Evolutionary conservation across 1,284 basidiomycete genomes (phyloP).

Genomic region (Exsudoporus floridanus): DNA sequence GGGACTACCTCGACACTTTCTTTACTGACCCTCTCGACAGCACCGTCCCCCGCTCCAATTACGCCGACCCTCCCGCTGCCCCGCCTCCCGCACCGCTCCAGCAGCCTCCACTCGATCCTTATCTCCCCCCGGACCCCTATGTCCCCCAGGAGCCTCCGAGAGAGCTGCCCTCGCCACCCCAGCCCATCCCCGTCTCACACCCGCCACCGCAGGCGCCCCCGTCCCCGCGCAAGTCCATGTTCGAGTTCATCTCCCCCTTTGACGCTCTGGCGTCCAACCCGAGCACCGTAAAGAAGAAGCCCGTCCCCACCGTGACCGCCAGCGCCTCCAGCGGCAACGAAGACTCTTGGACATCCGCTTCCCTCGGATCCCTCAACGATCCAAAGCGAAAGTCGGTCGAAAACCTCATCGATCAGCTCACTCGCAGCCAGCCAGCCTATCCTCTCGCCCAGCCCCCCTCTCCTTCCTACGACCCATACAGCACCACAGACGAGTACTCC

Average conservation of each 20-base stretch:
- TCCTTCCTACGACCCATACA: constrained; percentile 44
- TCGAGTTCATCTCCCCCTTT: constrained; percentile 79
- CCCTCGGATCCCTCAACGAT: constrained; percentile 42
- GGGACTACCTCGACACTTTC: constrained; percentile 33
- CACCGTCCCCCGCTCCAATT: constrained; percentile 52
- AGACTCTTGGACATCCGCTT: constrained; percentile 52
- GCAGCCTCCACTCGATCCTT: constrained; percentile 29
- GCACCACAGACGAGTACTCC: constrained; percentile 46
- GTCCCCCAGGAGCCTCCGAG: constrained; percentile 45
- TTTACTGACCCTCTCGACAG: constrained; percentile 38
- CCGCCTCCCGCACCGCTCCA: constrained; percentile 45
- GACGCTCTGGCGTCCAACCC: constrained; percentile 61
- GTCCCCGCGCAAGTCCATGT: constrained; percentile 74
- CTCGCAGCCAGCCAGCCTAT: constrained; percentile 49
- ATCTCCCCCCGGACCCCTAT: constrained; percentile 43
- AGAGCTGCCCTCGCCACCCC: constrained; percentile 36
- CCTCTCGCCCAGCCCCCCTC: constrained; percentile 38
- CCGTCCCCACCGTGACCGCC: constrained; percentile 45
- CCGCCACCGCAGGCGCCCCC: constrained; percentile 54
- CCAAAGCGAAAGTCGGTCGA: constrained; percentile 78
- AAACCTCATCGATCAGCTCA: constrained; percentile 70
- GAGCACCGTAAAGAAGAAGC: constrained; percentile 59
- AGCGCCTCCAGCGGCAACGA: constrained; percentile 50
- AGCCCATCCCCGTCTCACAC: constrained; percentile 29
- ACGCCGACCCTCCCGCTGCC: constrained; percentile 49